A percentile compares a stretch with the other conserved stretches of the same genome.
These are phyloP conservation scores for Termitomyces sp. DNA, from an alignment of 768 basidiomycete genomes.

Conservation along the genomic window DNA sequence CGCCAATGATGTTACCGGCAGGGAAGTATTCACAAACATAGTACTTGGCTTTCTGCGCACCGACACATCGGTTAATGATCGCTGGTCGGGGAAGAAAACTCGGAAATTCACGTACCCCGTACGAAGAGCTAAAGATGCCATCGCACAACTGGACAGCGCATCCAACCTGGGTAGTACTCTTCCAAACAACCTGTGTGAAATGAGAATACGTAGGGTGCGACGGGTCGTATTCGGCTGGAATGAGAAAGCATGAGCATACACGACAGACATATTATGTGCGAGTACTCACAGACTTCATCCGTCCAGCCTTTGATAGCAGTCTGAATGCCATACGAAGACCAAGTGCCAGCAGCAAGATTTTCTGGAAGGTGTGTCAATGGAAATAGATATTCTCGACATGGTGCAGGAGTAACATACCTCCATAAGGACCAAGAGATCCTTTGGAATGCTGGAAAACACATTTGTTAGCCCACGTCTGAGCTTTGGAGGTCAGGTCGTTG, in stretches of 20 bases:
- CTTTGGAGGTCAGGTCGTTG: conserved; percentile 50
- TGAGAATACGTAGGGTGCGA: conserved; percentile 56
- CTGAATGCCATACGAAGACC: conserved; percentile 39
- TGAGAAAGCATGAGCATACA: background rate
- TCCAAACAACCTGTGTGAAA: conserved; percentile 79
- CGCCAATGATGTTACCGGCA: conserved; percentile 58
- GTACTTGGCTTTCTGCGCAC: conserved; percentile 44
- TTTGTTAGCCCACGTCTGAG: conserved; percentile 61
- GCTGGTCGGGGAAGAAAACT: background rate
- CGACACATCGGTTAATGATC: conserved; percentile 4
- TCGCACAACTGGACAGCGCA: conserved; percentile 54
- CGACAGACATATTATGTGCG: background rate
- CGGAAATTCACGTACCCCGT: conserved; percentile 40
- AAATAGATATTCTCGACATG: background rate
- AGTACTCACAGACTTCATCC: conserved; percentile 55
- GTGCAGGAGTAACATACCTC: conserved; percentile 35
- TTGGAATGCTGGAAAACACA: conserved; percentile 70
- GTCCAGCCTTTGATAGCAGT: conserved; percentile 56
- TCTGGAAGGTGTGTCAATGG: conserved; percentile 30
- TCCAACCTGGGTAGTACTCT: conserved; percentile 54
- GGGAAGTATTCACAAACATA: conserved; percentile 67
- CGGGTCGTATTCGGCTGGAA: conserved; percentile 47
- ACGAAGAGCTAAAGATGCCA: conserved; percentile 51
- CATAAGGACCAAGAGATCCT: conserved; percentile 56
- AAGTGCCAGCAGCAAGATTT: conserved; percentile 74